A percentile compares a stretch with the other conserved stretches of the same genome.
Evolutionary conservation across 805 yeast genomes (phyloP).

Genomic region (Metschnikowia kofuensis): DNA sequence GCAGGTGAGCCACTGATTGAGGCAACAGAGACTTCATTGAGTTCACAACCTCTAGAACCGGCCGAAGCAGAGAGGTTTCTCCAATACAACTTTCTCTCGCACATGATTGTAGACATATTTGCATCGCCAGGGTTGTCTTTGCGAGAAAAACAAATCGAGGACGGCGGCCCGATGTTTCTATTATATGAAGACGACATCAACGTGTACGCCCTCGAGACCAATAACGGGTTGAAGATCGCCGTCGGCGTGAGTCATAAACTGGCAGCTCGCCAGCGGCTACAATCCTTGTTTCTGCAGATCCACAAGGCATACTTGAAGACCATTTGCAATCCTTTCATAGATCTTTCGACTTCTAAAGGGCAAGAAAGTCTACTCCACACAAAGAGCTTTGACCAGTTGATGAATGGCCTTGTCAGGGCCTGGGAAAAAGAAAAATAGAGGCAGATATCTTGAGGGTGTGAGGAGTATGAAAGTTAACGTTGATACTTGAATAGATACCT

Average conservation of each 20-base stretch:
- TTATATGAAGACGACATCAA: slow-evolving; percentile 66
- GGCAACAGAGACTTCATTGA: too few species aligned
- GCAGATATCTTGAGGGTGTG: not conserved
- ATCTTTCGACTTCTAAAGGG: slow-evolving; percentile 16
- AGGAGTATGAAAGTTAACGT: not conserved
- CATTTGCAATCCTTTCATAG: slow-evolving; percentile 62
- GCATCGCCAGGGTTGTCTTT: slow-evolving; percentile 48
- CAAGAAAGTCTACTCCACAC: slow-evolving; percentile 28
- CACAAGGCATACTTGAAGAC: slow-evolving; percentile 54
- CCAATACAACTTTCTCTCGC: slow-evolving; percentile 68
- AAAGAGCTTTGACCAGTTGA: slow-evolving; percentile 28
- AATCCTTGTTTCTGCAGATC: slow-evolving; percentile 32
- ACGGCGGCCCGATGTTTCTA: slow-evolving; percentile 40
- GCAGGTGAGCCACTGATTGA: too few species aligned
- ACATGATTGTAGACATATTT: slow-evolving; percentile 71
- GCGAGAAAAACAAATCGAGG: slow-evolving; percentile 33
- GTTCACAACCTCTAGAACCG: too few species aligned
- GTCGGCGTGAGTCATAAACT: slow-evolving; percentile 41
- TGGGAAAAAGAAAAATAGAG: slow-evolving; percentile 17
- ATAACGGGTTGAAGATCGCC: slow-evolving; percentile 64
- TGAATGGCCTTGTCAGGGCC: slow-evolving; percentile 24
- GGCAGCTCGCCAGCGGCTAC: slow-evolving; percentile 13
- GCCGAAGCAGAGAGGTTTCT: slow-evolving; percentile 42
- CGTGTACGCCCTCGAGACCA: slow-evolving; percentile 67
- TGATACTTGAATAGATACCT: too few species aligned